A percentile compares a stretch with the other conserved stretches of the same genome.
Conservation (phyloP, 176 grass and related monocot species). For the Saccharum officinarum region DNA sequence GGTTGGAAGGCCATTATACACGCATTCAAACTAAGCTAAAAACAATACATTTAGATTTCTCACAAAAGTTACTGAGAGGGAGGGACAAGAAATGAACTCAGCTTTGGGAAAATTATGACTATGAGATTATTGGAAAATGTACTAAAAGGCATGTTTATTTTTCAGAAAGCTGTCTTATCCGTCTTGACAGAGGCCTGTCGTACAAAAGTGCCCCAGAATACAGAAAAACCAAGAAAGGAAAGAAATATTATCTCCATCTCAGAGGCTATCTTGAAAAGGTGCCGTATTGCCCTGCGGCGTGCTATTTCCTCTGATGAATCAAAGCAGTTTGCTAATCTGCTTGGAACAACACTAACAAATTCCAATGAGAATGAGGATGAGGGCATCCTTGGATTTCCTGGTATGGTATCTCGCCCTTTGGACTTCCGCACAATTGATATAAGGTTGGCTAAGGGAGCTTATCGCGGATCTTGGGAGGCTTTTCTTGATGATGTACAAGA, state of each 20-base stretch:
- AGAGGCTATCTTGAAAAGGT: constrained; percentile 81
- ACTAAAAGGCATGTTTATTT: constrained; percentile 21
- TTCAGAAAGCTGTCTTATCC: constrained; percentile 92
- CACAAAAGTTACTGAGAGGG: not conserved
- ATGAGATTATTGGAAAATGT: constrained; percentile 2
- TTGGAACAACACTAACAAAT: constrained; percentile 82
- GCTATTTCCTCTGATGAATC: constrained; percentile 78
- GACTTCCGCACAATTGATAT: constrained; percentile 98
- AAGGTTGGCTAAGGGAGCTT: constrained; percentile 85
- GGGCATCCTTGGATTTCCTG: constrained; percentile 95
- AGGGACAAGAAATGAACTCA: not conserved
- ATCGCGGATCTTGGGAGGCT: constrained; percentile 78
- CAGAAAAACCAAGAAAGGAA: constrained; percentile 54
- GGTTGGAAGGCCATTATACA: constrained; percentile 15
- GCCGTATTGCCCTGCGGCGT: constrained; percentile 68
- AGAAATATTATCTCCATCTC: constrained; percentile 70
- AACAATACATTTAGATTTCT: not conserved
- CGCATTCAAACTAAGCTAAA: not conserved
- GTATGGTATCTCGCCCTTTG: constrained; percentile 91
- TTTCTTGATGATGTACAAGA: constrained; percentile 94
- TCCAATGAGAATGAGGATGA: constrained; percentile 93
- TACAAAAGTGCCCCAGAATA: constrained; percentile 46
- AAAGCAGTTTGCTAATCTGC: constrained; percentile 92
- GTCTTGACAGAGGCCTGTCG: constrained; percentile 72
- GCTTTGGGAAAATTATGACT: not conserved